Percentiles rank a stretch among this genome's conserved stretches.
These are phyloP conservation scores for Taphrina wiesneri DNA, from an alignment of 1,139 yeast species.

Conservation along the genomic window DNA sequence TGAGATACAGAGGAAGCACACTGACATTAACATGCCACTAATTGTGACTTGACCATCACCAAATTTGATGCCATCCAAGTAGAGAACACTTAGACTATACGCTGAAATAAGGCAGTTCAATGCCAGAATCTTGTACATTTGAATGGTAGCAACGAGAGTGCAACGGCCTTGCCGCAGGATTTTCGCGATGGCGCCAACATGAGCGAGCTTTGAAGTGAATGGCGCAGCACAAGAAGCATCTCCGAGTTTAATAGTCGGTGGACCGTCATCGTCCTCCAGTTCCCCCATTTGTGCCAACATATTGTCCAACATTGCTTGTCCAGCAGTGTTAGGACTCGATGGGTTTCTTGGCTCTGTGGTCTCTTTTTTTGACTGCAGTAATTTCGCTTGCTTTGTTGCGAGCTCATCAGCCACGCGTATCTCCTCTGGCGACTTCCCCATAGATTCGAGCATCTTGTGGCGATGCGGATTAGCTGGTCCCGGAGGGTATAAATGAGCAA, in stretches of 20 bases:
- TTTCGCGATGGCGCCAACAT: conserved; percentile 88
- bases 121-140: conserved; percentile 97
- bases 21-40: conserved; percentile 84
- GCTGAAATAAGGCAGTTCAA: conserved; percentile 96
- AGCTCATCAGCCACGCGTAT: conserved; percentile 52
- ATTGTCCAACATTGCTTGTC: conserved; percentile 65
- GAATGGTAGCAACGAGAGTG: conserved; percentile 95
- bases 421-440: conserved; percentile 63
- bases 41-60: conserved; percentile 97
- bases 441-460: conserved; percentile 80
- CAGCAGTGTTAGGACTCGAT: conserved; percentile 45
- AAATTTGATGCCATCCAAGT: conserved; percentile 95
- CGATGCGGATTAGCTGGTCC: conserved; percentile 90
- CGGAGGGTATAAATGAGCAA: conserved; percentile 96
- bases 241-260: conserved; percentile 90
- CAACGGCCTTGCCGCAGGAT: conserved; percentile 98
- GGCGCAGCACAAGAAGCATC: conserved; percentile 99
- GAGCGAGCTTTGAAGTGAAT: conserved; percentile 88
- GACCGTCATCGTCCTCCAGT: conserved; percentile 75
- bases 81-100: conserved; percentile 87
- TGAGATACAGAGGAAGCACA: conserved; percentile 92
- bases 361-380: conserved; percentile 11
- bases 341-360: conserved; percentile 45
- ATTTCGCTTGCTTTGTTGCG: conserved; percentile 4
- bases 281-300: conserved; percentile 56